Percentiles rank a stretch among this genome's conserved stretches.
phyloP scores from a whole-genome alignment of 2,329 filamentous ascomycete species.

The Xylaria sp. region DNA sequence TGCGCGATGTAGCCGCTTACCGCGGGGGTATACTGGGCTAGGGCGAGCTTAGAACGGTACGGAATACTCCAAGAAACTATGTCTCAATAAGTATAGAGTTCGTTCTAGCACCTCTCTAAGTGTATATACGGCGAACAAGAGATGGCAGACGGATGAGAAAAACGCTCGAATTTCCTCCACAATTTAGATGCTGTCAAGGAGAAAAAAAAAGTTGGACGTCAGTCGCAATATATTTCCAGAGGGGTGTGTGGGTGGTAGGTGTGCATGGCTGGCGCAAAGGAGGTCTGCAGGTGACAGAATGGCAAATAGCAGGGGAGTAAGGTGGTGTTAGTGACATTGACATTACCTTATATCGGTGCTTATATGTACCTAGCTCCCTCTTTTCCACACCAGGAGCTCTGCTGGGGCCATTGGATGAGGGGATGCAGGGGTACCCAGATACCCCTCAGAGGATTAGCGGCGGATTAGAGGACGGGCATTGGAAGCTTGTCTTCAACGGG shows the following conservation, averaged over 20 bases:
- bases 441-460: constrained; percentile 25
- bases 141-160: constrained; percentile 6
- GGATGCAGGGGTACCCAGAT: constrained; percentile 24
- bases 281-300: constrained; percentile 36
- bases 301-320: constrained; percentile 27
- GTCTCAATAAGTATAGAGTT: neutral
- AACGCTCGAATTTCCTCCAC: constrained; percentile 6
- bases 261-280: constrained; percentile 32
- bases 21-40: constrained; percentile 16
- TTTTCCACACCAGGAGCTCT: constrained; percentile 13
- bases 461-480: constrained; percentile 7
- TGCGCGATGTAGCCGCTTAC: constrained; percentile 31
- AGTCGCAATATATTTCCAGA: constrained; percentile 40
- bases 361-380: constrained; percentile 17
- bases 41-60: constrained; percentile 6
- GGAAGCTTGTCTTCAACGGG: constrained; percentile 32
- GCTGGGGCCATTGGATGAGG: constrained; percentile 26
- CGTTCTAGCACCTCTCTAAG: constrained; percentile 8
- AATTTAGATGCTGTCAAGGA: constrained; percentile 18
- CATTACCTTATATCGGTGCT: constrained; percentile 4
- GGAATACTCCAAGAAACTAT: constrained; percentile 9
- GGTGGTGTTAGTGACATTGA: constrained; percentile 29
- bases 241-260: constrained; percentile 38
- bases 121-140: constrained; percentile 16
- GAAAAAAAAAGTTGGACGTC: constrained; percentile 40